Conservation (phyloP, 805 yeast genomes). For the Danielia oregonensis region DNA sequence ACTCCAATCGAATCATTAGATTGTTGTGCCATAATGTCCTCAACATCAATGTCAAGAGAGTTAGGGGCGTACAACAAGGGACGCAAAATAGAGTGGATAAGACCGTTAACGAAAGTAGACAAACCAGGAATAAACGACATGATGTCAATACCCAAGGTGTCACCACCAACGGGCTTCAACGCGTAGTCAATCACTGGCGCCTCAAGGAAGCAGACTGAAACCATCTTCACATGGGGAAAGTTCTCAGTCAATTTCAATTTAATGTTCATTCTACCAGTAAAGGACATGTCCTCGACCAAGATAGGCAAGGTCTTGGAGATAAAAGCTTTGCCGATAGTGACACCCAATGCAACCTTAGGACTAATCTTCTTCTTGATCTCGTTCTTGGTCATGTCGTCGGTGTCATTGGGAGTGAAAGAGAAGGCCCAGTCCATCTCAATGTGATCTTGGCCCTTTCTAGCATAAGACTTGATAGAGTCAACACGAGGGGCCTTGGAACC, state of each 20-base stretch:
- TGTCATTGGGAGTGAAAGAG: conserved; percentile 76
- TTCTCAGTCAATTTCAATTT: conserved; percentile 56
- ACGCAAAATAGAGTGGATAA: conserved; percentile 66
- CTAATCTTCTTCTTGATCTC: conserved; percentile 67
- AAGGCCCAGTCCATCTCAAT: conserved; percentile 85
- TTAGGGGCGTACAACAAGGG: conserved; percentile 85
- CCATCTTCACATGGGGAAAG: conserved; percentile 76
- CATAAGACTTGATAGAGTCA: conserved; percentile 66
- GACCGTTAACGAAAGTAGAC: conserved; percentile 62
- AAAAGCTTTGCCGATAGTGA: conserved; percentile 76
- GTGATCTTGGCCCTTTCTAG: conserved; percentile 61
- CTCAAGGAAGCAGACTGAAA: conserved; percentile 69
- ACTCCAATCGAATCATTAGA: conserved; percentile 69
- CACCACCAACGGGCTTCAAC: conserved; percentile 85
- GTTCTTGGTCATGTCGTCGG: conserved; percentile 77
- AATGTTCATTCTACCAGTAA: conserved; percentile 64
- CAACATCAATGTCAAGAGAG: conserved; percentile 70
- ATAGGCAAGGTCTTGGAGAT: conserved; percentile 75
- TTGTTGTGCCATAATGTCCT: conserved; percentile 61
- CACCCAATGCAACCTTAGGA: conserved; percentile 80
- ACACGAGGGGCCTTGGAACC: conserved; percentile 81
- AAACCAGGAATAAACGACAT: conserved; percentile 84
- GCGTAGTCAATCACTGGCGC: conserved; percentile 77
- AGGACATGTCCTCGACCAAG: conserved; percentile 75
- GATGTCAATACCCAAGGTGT: conserved; percentile 78